phyloP scores from a whole-genome alignment of 169 alveolate species.

The Prorocentrum cordatum region DNA sequence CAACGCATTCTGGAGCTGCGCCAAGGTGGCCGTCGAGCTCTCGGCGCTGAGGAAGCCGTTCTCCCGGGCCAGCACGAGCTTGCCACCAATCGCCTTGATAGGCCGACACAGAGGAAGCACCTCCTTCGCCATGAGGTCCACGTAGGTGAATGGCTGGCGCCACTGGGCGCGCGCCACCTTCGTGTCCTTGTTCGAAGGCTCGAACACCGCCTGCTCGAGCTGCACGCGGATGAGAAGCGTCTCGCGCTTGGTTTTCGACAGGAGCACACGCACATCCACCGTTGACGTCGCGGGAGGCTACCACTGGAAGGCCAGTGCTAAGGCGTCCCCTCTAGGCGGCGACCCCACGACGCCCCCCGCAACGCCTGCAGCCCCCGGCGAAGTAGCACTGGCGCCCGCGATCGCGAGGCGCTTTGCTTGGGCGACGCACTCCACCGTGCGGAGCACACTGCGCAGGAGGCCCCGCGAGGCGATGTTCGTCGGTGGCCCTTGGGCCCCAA shows the following conservation, averaged over 20 bases:
- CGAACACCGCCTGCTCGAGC: slow-evolving; percentile 18
- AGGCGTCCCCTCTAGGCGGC: no score
- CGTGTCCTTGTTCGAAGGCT: not conserved
- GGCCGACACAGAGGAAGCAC: slow-evolving; percentile 6
- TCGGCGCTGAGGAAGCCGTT: not conserved
- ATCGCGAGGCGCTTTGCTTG: no score
- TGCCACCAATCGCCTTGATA: not conserved
- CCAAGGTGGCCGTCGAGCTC: not conserved
- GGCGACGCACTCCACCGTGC: no score
- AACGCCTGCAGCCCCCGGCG: no score
- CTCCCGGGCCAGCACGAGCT: not conserved
- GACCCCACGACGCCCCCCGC: no score
- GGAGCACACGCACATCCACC: slow-evolving; percentile 2
- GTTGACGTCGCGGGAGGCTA: no score
- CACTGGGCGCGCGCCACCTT: not conserved
- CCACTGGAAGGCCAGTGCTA: no score
- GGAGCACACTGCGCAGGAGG: no score
- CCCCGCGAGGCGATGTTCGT: no score
- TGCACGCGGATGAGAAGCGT: not conserved
- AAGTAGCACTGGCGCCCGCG: no score
- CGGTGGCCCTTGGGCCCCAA: no score
- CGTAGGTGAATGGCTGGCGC: not conserved
- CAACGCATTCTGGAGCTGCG: not conserved
- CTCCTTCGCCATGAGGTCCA: slow-evolving; percentile 8
- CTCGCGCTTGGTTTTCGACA: not conserved